Evolutionary conservation across 129 eudicot species (phyloP), one percentile per base, ranked within the genome.

Genomic region (Flaveria ramosissima): DNA sequence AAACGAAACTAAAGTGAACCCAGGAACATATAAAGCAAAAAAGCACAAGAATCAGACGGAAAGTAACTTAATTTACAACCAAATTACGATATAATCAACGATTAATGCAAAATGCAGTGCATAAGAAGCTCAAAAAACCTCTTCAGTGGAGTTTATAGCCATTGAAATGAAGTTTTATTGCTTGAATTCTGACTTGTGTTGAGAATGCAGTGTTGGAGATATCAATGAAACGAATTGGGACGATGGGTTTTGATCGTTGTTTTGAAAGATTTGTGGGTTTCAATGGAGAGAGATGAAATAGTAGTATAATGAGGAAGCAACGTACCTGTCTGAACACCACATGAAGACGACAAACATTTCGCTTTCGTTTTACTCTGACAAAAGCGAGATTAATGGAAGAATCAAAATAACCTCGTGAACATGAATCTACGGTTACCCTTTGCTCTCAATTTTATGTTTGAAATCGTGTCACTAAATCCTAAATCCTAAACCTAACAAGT

Each of bases 91-190:
- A 21, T n/a, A 60, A 61, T 48, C 5, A 16, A 7, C 6, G 27
- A 78, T 7, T 42, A 19, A 55, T 65, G 21, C 21, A 30, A 48
- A 79, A 79, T 65, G 78, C 59, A 74, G n/a, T 9, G n/a, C 17
- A 12, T 57, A 52, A 10, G 55, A 45, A 65, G 43, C 2, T 41
- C 11, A 23, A 52, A 73, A 52, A 52, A 85, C 91, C 89, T 86
- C 80, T 30, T 82, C 41, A 24, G 66, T 23, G 6, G 66, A 23
- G 66, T 24, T 24, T 8, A 60, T n/a, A 8, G 17, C 66, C 66
- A 23, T 60, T 60, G 66, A 23, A 16, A 2, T 9, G 64, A 57
- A 10, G 64, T 8, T 20, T 57, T 57, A 11, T 10, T 7, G 65
- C 30, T 21, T 59, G 65, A 10, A 20, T 12, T 43, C 2, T 7